These are phyloP conservation scores for Cytospora paraplurivora DNA, from an alignment of 2,329 filamentous ascomycete species.

Conservation along the genomic window DNA sequence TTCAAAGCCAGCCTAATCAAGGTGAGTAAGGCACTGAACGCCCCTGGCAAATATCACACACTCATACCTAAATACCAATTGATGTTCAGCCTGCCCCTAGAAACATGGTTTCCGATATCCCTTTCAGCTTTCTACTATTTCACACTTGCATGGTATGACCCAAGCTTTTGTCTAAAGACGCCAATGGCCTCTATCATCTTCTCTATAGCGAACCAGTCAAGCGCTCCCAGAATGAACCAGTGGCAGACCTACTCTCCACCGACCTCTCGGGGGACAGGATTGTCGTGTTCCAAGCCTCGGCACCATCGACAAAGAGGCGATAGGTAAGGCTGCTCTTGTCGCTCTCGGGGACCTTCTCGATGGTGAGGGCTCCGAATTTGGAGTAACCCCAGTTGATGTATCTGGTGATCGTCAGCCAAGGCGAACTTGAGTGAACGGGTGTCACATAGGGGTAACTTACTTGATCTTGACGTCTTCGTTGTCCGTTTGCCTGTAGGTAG, in stretches of 20 bases:
- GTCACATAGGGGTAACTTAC: conserved; percentile 53
- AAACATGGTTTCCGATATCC: background rate
- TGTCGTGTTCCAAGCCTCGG: conserved; percentile 72
- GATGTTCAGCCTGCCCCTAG: background rate
- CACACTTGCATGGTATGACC: background rate
- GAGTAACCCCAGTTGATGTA: conserved; percentile 84
- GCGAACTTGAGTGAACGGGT: background rate
- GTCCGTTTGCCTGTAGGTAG: conserved; percentile 81
- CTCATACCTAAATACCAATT: background rate
- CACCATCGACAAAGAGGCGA: conserved; percentile 78
- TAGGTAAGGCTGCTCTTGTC: conserved; percentile 78
- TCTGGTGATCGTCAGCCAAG: conserved; percentile 42
- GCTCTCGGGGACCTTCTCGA: conserved; percentile 65
- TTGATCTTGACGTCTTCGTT: conserved; percentile 81
- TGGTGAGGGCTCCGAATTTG: conserved; percentile 84
- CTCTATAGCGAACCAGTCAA: conserved; percentile 31
- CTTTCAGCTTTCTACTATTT: background rate
- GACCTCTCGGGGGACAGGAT: conserved; percentile 50
- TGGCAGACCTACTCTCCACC: conserved; percentile 35
- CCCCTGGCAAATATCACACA: background rate
- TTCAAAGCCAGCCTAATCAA: background rate
- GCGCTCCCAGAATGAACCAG: conserved; percentile 49
- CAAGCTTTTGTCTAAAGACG: background rate
- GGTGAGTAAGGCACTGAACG: background rate
- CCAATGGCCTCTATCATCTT: no score